Evolutionary conservation across 495 filamentous ascomycete genomes (phyloP).

Genomic region (Saxophila tyrrhenica): DNA sequence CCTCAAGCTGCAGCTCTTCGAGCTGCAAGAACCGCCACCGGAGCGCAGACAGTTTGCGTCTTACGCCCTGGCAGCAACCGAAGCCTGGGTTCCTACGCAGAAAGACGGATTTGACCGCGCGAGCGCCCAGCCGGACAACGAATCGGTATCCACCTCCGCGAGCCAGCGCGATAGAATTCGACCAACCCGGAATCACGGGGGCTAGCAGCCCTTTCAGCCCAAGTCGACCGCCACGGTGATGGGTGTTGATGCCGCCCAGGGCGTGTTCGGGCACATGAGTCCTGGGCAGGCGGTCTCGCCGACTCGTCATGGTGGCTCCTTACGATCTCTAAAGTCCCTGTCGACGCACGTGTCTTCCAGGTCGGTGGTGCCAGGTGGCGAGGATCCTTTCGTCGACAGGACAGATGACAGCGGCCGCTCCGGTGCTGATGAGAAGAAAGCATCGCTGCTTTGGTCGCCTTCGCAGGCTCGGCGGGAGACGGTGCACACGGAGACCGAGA

Average conservation of each 20-base stretch:
- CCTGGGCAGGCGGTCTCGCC: background rate
- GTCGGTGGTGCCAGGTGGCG: background rate
- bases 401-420: background rate
- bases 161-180: background rate
- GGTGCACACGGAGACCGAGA: too few species aligned
- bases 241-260: background rate
- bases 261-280: background rate
- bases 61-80: too few species aligned
- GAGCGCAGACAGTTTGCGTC: too few species aligned
- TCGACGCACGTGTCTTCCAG: background rate
- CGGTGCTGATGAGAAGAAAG: background rate
- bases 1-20: too few species aligned
- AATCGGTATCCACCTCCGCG: background rate
- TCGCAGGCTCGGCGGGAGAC: too few species aligned
- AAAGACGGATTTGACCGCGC: background rate
- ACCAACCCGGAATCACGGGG: background rate
- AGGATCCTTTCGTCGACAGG: background rate
- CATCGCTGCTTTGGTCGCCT: too few species aligned
- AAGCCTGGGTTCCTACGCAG: too few species aligned
- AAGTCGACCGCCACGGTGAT: slow-evolving; percentile 2
- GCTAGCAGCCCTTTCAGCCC: background rate
- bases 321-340: too few species aligned
- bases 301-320: background rate
- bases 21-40: too few species aligned
- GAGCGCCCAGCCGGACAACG: background rate